These are phyloP conservation scores for Boletus reticulatus DNA, from an alignment of 768 basidiomycete species.

Conservation along the genomic window DNA sequence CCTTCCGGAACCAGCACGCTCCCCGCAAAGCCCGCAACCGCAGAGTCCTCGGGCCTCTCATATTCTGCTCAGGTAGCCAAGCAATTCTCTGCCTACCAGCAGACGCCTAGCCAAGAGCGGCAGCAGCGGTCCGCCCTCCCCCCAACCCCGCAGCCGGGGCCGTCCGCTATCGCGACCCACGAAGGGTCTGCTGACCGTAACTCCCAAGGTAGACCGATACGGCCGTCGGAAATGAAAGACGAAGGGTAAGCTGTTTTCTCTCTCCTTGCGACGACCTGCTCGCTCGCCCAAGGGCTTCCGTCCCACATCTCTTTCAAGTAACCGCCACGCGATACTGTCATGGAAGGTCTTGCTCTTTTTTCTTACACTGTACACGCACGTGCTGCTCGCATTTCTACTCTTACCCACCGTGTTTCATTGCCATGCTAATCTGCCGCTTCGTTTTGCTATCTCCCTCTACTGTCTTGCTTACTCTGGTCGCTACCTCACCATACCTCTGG, in stretches of 20 bases:
- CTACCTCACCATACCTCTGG: conserved; percentile 35
- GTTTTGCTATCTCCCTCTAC: conserved; percentile 23
- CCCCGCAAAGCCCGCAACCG: conserved; percentile 27
- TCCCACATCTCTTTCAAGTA: conserved; percentile 2
- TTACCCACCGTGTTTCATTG: conserved; percentile 22
- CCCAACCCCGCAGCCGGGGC: conserved; percentile 24
- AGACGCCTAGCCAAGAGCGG: conserved; percentile 64
- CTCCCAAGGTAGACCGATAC: conserved; percentile 51
- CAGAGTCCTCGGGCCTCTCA: conserved; percentile 38
- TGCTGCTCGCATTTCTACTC: conserved; percentile 13
- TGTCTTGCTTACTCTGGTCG: conserved; percentile 32
- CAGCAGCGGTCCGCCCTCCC: conserved; percentile 39
- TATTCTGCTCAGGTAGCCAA: conserved; percentile 66
- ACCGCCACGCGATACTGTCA: conserved; percentile 24
- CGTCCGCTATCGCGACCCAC: conserved; percentile 36
- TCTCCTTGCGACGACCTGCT: conserved; percentile 16
- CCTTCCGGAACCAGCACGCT: conserved; percentile 20
- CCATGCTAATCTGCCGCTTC: conserved; percentile 28
- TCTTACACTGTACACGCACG: conserved; percentile 17
- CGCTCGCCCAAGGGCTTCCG: conserved; percentile 7
- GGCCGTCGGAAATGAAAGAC: conserved; percentile 76
- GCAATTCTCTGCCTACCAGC: conserved; percentile 63
- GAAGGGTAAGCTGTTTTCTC: conserved; percentile 63
- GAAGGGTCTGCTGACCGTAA: conserved; percentile 30
- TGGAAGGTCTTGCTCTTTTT: conserved; percentile 16